A percentile compares a stretch with the other conserved stretches of the same genome.
Conservation (phyloP, 176 grass and related monocot species). For the Avena sativa region DNA sequence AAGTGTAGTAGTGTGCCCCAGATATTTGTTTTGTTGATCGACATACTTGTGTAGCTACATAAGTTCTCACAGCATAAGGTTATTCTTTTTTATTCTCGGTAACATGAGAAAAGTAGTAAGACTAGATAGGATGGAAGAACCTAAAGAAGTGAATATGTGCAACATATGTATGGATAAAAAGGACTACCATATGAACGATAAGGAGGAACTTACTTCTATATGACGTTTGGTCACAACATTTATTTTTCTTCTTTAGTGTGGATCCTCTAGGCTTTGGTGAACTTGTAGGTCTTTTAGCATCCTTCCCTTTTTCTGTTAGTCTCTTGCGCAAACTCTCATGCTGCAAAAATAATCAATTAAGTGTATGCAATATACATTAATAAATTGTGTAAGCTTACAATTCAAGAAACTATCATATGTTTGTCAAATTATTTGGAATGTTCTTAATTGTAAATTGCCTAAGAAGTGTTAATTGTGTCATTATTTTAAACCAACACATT, state of each 20-base stretch:
- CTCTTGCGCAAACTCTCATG: conserved; percentile 33
- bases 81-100: neutral
- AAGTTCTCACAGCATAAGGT: neutral
- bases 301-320: neutral
- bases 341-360: neutral
- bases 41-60: neutral
- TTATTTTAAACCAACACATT: too few species aligned
- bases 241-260: neutral
- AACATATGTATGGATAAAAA: neutral
- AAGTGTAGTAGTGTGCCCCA: neutral
- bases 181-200: neutral
- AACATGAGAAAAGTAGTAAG: neutral
- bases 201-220: conserved; percentile 24
- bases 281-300: neutral
- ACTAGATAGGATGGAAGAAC: neutral
- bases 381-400: neutral
- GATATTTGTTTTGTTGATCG: neutral
- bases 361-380: neutral
- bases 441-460: neutral
- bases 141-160: neutral
- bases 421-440: neutral
- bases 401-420: neutral
- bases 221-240: neutral
- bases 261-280: neutral
- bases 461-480: neutral